Percentiles rank a stretch among this genome's conserved stretches.
Evolutionary conservation across 1,284 basidiomycete species (phyloP).

Genomic region (Fomitiporia mediterranea): DNA sequence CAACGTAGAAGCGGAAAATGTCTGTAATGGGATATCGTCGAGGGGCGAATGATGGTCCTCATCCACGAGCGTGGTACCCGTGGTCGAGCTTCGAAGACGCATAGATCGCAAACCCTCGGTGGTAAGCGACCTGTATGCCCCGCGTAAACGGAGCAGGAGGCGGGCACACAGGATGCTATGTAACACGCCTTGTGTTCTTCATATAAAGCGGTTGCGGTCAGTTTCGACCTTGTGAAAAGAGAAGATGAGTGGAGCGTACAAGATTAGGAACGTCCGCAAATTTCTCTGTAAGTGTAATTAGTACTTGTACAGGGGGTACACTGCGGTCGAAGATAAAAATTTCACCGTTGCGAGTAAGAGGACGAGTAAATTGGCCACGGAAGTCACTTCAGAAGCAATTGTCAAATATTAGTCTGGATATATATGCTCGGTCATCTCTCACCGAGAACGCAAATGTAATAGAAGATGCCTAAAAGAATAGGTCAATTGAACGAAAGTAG

Average conservation of each 20-base stretch:
- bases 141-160: constrained; percentile 13
- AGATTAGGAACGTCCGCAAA: constrained; percentile 8
- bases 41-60: neutral
- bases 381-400: neutral
- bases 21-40: neutral
- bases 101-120: constrained; percentile 2
- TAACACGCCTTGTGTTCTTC: constrained; percentile 11
- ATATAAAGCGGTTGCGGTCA: neutral
- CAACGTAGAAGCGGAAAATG: neutral
- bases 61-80: neutral
- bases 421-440: neutral
- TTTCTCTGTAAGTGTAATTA: neutral
- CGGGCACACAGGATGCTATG: constrained; percentile 17
- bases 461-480: constrained; percentile 7
- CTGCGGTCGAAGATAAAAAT: neutral
- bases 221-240: no score
- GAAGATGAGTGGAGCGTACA: constrained; percentile 1
- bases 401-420: no score
- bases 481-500: neutral
- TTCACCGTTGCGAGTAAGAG: constrained; percentile 10
- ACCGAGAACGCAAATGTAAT: constrained; percentile 13
- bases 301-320: no score
- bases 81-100: neutral
- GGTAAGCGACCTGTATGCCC: constrained; percentile 10
- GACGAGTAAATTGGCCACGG: constrained; percentile 5